These are phyloP conservation scores for Xerocomellus intermedius DNA, from an alignment of 768 basidiomycete species.

Conservation along the genomic window DNA sequence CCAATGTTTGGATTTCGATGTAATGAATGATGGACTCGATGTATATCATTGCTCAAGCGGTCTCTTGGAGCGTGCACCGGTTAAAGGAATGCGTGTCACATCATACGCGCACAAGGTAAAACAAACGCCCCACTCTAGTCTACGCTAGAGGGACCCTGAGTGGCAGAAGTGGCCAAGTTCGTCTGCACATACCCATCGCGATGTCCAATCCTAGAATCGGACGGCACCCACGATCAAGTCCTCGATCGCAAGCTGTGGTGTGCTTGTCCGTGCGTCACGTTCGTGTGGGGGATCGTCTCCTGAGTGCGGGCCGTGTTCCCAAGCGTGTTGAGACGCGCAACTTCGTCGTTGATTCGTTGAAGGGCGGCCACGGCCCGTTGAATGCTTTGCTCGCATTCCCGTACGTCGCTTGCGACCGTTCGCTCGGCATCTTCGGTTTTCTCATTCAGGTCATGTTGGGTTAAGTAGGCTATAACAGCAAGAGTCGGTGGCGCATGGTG, in stretches of 20 bases:
- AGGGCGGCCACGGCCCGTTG: conserved; percentile 4
- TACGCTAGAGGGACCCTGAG: no score
- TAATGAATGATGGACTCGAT: no score
- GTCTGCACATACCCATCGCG: no score
- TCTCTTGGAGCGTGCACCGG: no score
- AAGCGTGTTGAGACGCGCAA: conserved; percentile 4
- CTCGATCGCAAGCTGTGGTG: not conserved
- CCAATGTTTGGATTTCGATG: no score
- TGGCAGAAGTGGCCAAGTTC: no score
- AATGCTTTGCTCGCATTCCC: conserved; percentile 7
- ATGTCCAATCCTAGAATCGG: not conserved
- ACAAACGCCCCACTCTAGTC: no score
- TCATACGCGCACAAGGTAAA: no score
- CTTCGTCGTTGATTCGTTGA: not conserved
- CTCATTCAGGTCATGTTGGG: conserved; percentile 16
- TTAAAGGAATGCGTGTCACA: no score
- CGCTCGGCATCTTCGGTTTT: conserved; percentile 8
- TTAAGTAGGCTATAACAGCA: no score
- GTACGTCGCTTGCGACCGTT: conserved; percentile 4
- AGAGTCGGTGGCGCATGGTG: no score
- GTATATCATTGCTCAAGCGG: no score
- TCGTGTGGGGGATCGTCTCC: conserved; percentile 5
- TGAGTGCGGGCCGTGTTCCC: not conserved
- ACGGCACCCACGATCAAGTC: not conserved
- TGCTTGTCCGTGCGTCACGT: conserved; percentile 2